Base-by-base conservation (phyloP, 306 rosid genomes). In the Lathyrus sativus region DNA sequence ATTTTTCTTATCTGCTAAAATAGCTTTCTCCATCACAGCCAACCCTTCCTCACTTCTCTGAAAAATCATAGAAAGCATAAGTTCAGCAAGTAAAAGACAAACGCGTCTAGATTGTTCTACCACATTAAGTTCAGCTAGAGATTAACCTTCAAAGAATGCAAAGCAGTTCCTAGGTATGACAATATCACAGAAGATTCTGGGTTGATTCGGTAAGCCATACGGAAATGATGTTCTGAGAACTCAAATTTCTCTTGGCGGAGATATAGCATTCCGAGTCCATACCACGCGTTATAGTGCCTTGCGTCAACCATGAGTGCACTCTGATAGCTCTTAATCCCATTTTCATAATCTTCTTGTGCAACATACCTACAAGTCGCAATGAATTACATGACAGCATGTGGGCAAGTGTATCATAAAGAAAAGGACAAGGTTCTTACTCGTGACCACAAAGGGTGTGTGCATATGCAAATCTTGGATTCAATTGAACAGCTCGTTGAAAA, bases 391-490 rank as follows among this genome's bases (percentile, higher is more conserved):
- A 69, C 37, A 39, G 58, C 15, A 54, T 71, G 68, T 26, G 59
- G 9, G 14, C 37, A 10, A n/a, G 62, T 62, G 57, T 56, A 19
- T 63, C 51, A 24, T n/a, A 39, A 44, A 58, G 54, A 35, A 53
- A 61, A 57, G 65, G 57, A 17, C 68, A 39, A 70, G 63, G 58
- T 48, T 46, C 95, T 41, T 88, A 95, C 99, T 95, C 99, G 5
- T 95, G 99, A 51, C 97, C 99, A 49, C 96, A 95, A 37, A 95
- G 97, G 71, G 99, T 95, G 83, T 95, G 99, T 7, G 99, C 97
- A 78, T 95, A 95, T 69, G 99, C 87, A 80, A 88, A 95, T 87
- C 86, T 87, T 54, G 97, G 81, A 81, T 88, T 85, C 43, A 95
- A 81, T 75, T 90, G 95, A 71, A 90, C 91, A 44, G 99, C 97